Conservation (phyloP, 768 basidiomycete genomes). For the Gymnopilus junonius region DNA sequence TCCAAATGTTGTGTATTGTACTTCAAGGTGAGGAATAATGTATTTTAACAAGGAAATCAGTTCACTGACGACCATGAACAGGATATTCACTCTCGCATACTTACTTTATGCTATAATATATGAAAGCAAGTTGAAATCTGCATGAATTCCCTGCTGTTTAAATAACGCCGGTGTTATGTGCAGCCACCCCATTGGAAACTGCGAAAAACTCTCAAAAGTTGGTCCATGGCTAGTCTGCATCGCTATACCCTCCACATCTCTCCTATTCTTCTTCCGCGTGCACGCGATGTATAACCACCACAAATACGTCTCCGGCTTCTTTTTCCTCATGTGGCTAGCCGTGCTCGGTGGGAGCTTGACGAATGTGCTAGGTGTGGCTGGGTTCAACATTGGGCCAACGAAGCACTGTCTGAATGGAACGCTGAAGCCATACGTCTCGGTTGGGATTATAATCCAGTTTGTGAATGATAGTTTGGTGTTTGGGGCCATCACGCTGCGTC, state of each 20-base stretch:
- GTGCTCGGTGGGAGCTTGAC: slow-evolving; percentile 7
- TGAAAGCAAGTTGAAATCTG: not conserved
- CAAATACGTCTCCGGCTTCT: slow-evolving; percentile 7
- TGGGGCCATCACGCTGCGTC: slow-evolving; percentile 31
- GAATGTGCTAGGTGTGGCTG: not conserved
- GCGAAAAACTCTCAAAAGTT: not conserved
- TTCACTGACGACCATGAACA: not conserved
- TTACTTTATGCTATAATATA: not conserved
- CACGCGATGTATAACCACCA: slow-evolving; percentile 11
- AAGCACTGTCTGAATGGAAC: slow-evolving; percentile 5
- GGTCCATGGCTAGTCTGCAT: slow-evolving; percentile 1
- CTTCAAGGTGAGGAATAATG: slow-evolving; percentile 1
- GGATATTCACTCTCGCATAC: not conserved
- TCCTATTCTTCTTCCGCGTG: slow-evolving; percentile 18
- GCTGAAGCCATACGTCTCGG: not conserved
- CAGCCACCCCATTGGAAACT: slow-evolving; percentile 13
- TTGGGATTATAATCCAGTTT: slow-evolving; percentile 14
- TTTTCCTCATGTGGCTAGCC: slow-evolving; percentile 14
- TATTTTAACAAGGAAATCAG: too few species aligned
- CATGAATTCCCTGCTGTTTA: not conserved
- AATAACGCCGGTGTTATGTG: not conserved
- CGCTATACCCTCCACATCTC: slow-evolving; percentile 7
- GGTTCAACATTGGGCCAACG: slow-evolving; percentile 10
- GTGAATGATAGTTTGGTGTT: slow-evolving; percentile 34
- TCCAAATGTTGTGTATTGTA: slow-evolving; percentile 1